These are phyloP conservation scores for Lasiosphaeriaceae sp. DNA, from an alignment of 495 filamentous ascomycete genomes.

Conservation along the genomic window DNA sequence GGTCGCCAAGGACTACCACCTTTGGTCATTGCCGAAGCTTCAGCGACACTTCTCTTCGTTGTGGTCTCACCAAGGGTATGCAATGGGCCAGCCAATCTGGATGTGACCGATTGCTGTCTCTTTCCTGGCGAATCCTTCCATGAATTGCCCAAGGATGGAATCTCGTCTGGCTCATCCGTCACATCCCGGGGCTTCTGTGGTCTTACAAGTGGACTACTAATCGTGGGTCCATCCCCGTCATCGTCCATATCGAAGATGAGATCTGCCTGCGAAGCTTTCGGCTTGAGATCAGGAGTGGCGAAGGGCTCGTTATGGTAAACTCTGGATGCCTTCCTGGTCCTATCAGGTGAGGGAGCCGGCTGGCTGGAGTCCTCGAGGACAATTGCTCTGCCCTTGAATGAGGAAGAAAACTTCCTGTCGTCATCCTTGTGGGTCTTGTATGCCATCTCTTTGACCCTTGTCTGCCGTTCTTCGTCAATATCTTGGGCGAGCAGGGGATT, in stretches of 20 bases:
- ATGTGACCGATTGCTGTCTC: neutral
- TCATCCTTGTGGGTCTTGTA: slow-evolving; percentile 59
- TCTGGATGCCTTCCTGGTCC: slow-evolving; percentile 44
- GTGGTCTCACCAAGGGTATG: neutral
- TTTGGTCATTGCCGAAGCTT: slow-evolving; percentile 12
- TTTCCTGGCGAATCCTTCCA: slow-evolving; percentile 20
- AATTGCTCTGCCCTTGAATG: slow-evolving; percentile 43
- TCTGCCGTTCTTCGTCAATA: slow-evolving; percentile 48
- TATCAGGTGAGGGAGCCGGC: slow-evolving; percentile 53
- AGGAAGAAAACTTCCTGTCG: slow-evolving; percentile 50
- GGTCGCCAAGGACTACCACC: slow-evolving; percentile 58
- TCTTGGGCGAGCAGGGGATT: slow-evolving; percentile 58
- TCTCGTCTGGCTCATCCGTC: slow-evolving; percentile 15
- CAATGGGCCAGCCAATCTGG: neutral
- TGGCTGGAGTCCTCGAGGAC: slow-evolving; percentile 53
- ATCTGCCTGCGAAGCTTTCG: slow-evolving; percentile 63
- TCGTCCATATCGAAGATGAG: slow-evolving; percentile 96
- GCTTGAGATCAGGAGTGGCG: slow-evolving; percentile 55
- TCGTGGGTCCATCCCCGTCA: slow-evolving; percentile 51
- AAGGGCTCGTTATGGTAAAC: slow-evolving; percentile 43
- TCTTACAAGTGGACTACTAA: slow-evolving; percentile 18
- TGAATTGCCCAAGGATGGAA: slow-evolving; percentile 19
- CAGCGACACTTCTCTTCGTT: neutral
- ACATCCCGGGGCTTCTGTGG: slow-evolving; percentile 9
- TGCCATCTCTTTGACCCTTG: slow-evolving; percentile 46